Evolutionary conservation across 306 rosid genomes (phyloP), one percentile per base, ranked within the genome.

Genomic region (Castanea sativa): DNA sequence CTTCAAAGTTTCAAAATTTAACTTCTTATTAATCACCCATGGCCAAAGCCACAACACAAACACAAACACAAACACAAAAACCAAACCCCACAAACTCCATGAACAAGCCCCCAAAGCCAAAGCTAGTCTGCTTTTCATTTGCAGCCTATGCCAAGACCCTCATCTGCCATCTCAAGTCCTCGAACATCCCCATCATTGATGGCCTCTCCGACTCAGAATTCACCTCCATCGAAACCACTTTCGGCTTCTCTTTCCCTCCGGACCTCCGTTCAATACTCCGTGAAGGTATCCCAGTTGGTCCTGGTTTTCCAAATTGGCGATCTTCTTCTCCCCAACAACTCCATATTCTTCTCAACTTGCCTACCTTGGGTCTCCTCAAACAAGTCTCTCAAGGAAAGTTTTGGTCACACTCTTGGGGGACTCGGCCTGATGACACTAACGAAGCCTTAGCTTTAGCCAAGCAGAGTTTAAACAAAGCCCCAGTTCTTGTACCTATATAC

Each of bases 261-360:
- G 98, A 95, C 79, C 96, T 95, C 29, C 97, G 96, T 0, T 63
- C 82, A 1, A 93, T 95, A 11, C 97, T 95, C 85, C 87, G 83
- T 23, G 91, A 89, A 14, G 99, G 98, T 0, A 92, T 95, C 16
- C 96, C 99, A 0, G 15, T 88, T 30, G 90, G 86, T 0, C 75
- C 88, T 0, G 93, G 94, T 1, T 95, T 95, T 82, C 97, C 96
- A 23, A 88, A 93, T 19, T 95, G 99, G 99, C 96, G 97, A 1
- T 85, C 96, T 55, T 90, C 92, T 51, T 93, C 99, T 1, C 58
- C 61, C 0, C 97, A 90, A 14, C 98, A 93, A 61, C 95, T 95
- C 73, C 80, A 73, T 3, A 67, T 92, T 41, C 86, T 94, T 51
- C 83, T 89, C 71, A 82, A 85, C 73, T 90, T 92, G 68, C 97